Base-by-base conservation (phyloP, 306 rosid genomes). In the Fagus crenata region DNA sequence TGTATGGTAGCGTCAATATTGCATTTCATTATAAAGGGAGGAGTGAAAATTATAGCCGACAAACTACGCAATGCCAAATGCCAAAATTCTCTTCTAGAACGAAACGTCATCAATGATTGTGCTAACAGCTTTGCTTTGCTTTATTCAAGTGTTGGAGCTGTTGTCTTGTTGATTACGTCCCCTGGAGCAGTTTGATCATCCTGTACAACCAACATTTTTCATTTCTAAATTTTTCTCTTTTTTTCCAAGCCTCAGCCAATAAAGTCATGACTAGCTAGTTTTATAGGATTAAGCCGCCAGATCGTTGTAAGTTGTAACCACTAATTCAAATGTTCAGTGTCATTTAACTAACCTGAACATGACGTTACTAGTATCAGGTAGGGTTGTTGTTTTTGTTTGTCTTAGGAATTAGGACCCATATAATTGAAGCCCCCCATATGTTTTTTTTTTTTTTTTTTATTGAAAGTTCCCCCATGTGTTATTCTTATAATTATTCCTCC, bases 21-120 rank as follows among this genome's bases (percentile, higher is more conserved):
- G 68, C 18, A 12, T 37, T 3, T 31, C 35, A 56, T 28, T 8
- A 3, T 8, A 22, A 40, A 41, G 3, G 69, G 22, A 42, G 51
- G 67, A 56, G 70, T 42, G 73, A 53, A 40, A 49, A 58, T 60
- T 61, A 63, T 63, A 73, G 78, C 56, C 75, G 74, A 49, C 33
- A 35, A 75, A 60, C 51, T 73, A 67, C 68, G 49, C 76, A 56
- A 72, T 18, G 12, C 43, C 61, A 51, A 32, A 37, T 53, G 36
- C 11, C 8, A 28, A 6, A 15, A 69, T 59, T 49, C 76, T 42
- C 77, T 74, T 82, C 86, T 78, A 78, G 86, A 82, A 78, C 4
- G n/a, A 12, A 49, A 74, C 75, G 76, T 78, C 82, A 78, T 33
- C 75, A 41, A 70, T 74, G 75, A 69, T 73, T 41, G 78, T 15